These are phyloP conservation scores for Plenodomus biglobosus DNA, from an alignment of 2,329 filamentous ascomycete species.

Conservation along the genomic window DNA sequence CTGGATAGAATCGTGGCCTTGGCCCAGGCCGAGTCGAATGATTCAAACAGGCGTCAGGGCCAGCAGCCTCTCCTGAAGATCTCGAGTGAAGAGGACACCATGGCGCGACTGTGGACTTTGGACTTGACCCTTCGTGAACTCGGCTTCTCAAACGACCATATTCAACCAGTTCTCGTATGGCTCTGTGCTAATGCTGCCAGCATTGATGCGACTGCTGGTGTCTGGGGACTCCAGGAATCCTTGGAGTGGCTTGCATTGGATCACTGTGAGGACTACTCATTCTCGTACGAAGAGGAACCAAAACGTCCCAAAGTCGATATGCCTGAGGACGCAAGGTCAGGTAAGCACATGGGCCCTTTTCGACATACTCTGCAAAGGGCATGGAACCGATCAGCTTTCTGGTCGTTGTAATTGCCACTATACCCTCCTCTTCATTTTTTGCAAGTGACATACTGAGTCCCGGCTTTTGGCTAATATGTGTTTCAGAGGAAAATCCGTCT, in stretches of 20 bases:
- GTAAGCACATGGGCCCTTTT: background rate
- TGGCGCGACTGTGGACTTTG: constrained; percentile 80
- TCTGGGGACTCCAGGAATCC: constrained; percentile 86
- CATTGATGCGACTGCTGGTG: constrained; percentile 58
- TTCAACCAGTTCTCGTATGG: constrained; percentile 38
- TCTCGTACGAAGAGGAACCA: constrained; percentile 57
- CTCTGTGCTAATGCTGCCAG: constrained; percentile 40
- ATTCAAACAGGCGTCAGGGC: constrained; percentile 53
- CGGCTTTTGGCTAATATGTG: background rate
- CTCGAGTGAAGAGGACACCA: constrained; percentile 73
- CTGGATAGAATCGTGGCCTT: constrained; percentile 75
- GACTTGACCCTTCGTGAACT: constrained; percentile 69
- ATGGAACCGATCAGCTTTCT: background rate
- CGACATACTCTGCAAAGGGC: too few relatives aligned
- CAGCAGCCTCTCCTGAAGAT: constrained; percentile 45
- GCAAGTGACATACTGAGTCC: too few relatives aligned
- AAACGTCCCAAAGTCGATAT: constrained; percentile 20
- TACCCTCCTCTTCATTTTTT: too few relatives aligned
- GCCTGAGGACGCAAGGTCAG: constrained; percentile 3
- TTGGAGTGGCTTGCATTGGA: constrained; percentile 88
- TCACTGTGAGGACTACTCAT: constrained; percentile 67
- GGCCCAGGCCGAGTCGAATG: constrained; percentile 63
- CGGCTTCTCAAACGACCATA: constrained; percentile 59
- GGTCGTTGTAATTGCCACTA: background rate
- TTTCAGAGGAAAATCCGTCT: background rate